These are phyloP conservation scores for Termitomyces titanicus DNA, from an alignment of 768 basidiomycete species.

Conservation along the genomic window DNA sequence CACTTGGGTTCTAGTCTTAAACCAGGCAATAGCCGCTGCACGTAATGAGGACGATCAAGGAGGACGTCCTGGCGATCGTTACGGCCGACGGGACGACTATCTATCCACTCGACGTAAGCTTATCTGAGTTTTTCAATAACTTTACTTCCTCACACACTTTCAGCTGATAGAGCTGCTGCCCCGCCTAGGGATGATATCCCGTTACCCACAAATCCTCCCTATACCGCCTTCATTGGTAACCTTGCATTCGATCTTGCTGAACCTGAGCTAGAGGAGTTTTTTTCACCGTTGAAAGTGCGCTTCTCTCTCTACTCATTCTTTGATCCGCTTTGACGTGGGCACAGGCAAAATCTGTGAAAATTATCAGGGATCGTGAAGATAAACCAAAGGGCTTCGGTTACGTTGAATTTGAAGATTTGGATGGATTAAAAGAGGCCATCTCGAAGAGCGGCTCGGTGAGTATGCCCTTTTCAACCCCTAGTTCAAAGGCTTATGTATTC, in stretches of 20 bases:
- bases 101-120: slow-evolving; percentile 56
- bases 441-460: slow-evolving; percentile 67
- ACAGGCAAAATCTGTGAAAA: slow-evolving; percentile 82
- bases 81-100: slow-evolving; percentile 62
- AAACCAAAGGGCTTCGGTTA: slow-evolving; percentile 99
- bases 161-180: slow-evolving; percentile 52
- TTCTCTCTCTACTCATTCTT: neutral
- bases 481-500: slow-evolving; percentile 1
- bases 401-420: slow-evolving; percentile 87
- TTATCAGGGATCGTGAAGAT: slow-evolving; percentile 90
- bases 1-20: slow-evolving; percentile 4
- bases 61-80: slow-evolving; percentile 48
- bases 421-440: slow-evolving; percentile 83
- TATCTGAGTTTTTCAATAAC: neutral
- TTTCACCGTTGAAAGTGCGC: slow-evolving; percentile 58
- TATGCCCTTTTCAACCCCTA: neutral
- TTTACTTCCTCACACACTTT: slow-evolving; percentile 9
- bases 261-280: slow-evolving; percentile 76
- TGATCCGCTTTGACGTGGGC: neutral
- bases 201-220: slow-evolving; percentile 93
- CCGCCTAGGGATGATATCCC: slow-evolving; percentile 86
- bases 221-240: slow-evolving; percentile 96
- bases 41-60: slow-evolving; percentile 64
- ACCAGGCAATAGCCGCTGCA: slow-evolving; percentile 51
- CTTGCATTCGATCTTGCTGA: slow-evolving; percentile 91